Base-by-base conservation (phyloP, 176 grass and related monocot genomes). In the Luzula sylvatica region DNA sequence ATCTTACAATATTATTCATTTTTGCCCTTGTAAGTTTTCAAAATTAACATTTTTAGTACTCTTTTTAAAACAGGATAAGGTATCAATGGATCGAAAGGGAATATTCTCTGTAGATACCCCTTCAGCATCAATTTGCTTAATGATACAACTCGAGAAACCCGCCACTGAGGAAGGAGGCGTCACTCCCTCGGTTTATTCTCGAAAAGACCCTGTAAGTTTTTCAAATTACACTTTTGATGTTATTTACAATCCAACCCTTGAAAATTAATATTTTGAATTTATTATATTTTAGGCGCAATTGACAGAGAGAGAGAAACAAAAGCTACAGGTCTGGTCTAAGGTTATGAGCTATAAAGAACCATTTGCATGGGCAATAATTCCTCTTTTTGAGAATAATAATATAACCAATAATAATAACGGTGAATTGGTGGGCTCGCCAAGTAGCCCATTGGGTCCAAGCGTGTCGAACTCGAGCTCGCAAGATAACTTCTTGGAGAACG, bases 111-210 rank as follows among this genome's bases (percentile, higher is more conserved):
- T 98, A 53, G 92, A 98, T 80, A 45, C 72, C 60, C 78, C 82
- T 68, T 90, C 92, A 43, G 67, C 86, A 61, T 98, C 92, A 48
- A 66, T 90, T 38, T 98, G 92, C 60, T 78, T 98, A 46, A 73
- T 98, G 27, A 76, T 98, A 69, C 92, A 98, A 52, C 65, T 98
- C 55, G 92, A 98, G 60, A 98, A 83, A 48, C 68, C 75, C 50
- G 86, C 86, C 71, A 80, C 81, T 38, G 92, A 98, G 78, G 92
- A 98, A 83, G 86, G 92, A 61, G 92, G 92, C 30, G 78, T 90
- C 61, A 87, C 92, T 46, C 59, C 92, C 27, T 98, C 86, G 13
- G 78, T 83, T 75, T 98, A 98, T 90, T 98, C 92, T 67, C 86
- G 86, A 68, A 98, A 98, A 67, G 92, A 98, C 68, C 85, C 92